Evolutionary conservation across 2,329 filamentous ascomycete species (phyloP), one percentile per base, ranked within the genome.

Genomic region (Cercospora sp.): DNA sequence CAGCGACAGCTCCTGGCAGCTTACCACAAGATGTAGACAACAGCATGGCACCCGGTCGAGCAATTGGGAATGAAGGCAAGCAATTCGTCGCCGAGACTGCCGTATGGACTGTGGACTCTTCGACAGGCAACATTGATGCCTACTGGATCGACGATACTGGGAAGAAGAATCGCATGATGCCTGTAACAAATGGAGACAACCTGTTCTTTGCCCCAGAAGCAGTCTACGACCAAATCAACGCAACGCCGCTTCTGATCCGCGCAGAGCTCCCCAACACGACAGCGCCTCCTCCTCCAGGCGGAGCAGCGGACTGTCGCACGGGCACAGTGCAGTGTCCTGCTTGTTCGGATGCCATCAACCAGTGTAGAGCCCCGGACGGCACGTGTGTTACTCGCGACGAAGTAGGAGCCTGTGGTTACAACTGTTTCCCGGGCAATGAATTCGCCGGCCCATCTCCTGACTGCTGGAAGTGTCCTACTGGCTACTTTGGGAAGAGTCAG

Each of bases 381-480:
- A 59, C 13, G 10, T 59, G 57, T 37, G 57, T 59, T 37, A 32
- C 57, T 59, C 57, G 57, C 30, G 57, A 59, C 21, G 57, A 59
- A 21, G 30, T 40, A 6, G 30, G 57, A 37, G 30, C 57, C n/a
- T 59, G 57, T 59, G 57, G 57, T 9, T 59, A 59, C 57, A 59
- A 59, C n/a, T 59, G 30, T 24, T 59, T 37, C 30, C 57, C 53
- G 9, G 53, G 53, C n/a, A 59, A 59, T 24, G 53, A 58, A 13
- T 32, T 28, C 53, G 53, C 53, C 24, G 26, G 53, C 53, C 45
- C 45, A 58, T 34, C 30, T 18, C 57, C 57, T 21, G 57, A 59
- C 34, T 59, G 57, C 30, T 59, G 30, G 55, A 59, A 59, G 55
- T 59, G 55, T 59, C 55, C 55, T 34, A 12, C 21, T 37, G 55